Evolutionary conservation across 495 filamentous ascomycete genomes (phyloP).

Genomic region (Hypoxylon lenormandii): DNA sequence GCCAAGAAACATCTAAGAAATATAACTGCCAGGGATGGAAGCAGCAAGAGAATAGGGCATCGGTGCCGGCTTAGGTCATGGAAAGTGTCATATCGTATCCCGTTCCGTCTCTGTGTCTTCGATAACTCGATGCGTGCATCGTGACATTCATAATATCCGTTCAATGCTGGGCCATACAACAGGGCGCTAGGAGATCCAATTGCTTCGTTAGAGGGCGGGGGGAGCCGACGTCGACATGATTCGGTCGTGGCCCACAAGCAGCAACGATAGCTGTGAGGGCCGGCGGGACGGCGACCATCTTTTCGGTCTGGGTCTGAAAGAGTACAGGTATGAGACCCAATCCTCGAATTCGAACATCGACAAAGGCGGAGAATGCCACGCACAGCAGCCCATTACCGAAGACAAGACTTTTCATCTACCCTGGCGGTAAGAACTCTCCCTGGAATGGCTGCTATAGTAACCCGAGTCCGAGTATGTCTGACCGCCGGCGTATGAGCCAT

Average conservation of each 20-base stretch:
- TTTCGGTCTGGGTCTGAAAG: constrained; percentile 58
- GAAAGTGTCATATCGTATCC: constrained; percentile 15
- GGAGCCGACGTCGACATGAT: constrained; percentile 61
- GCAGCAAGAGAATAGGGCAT: constrained; percentile 7
- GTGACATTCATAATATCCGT: constrained; percentile 36
- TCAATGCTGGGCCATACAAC: constrained; percentile 29
- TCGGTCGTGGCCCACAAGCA: constrained; percentile 63
- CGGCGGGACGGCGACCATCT: constrained; percentile 53
- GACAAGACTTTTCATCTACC: constrained; percentile 67
- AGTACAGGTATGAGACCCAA: constrained; percentile 65
- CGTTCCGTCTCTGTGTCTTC: constrained; percentile 41
- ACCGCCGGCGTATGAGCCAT: constrained; percentile 38
- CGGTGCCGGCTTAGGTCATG: constrained; percentile 13
- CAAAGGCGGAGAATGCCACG: constrained; percentile 61
- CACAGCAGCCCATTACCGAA: constrained; percentile 63
- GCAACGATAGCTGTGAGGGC: constrained; percentile 62
- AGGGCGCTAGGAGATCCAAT: constrained; percentile 28
- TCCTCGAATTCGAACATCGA: constrained; percentile 59
- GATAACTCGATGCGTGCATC: constrained; percentile 37
- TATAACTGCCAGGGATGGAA: constrained; percentile 24
- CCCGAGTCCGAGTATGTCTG: constrained; percentile 65
- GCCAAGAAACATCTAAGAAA: constrained; percentile 28
- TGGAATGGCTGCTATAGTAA: constrained; percentile 62
- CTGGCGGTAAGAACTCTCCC: constrained; percentile 56
- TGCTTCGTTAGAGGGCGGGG: constrained; percentile 45